phyloP scores from a whole-genome alignment of 768 basidiomycete genomes.

The Panaeolus cyanescens region DNA sequence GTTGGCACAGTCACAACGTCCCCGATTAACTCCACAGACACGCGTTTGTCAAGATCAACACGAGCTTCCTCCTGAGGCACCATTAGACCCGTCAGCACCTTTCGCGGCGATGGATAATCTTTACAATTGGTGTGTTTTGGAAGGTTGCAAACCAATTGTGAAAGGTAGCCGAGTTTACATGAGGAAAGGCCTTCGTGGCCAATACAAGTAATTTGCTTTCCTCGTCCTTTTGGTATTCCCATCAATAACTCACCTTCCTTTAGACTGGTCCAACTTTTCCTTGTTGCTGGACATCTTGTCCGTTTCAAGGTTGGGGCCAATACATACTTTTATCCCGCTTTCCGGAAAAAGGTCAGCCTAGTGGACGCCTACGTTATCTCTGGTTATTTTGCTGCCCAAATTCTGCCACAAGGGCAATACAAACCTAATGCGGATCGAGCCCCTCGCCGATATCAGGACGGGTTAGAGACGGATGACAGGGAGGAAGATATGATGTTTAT shows the following conservation, averaged over 20 bases:
- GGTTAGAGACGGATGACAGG: constrained; percentile 83
- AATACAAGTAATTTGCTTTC: constrained; percentile 68
- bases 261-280: constrained; percentile 72
- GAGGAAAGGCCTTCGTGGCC: constrained; percentile 68
- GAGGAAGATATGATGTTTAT: constrained; percentile 90
- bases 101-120: constrained; percentile 61
- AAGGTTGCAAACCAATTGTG: constrained; percentile 75
- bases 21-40: constrained; percentile 60
- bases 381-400: constrained; percentile 77
- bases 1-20: constrained; percentile 59
- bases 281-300: constrained; percentile 76
- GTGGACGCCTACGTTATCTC: constrained; percentile 83
- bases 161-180: constrained; percentile 75
- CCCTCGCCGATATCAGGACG: constrained; percentile 85
- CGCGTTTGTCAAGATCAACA: constrained; percentile 41
- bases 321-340: constrained; percentile 57
- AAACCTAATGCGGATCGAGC: constrained; percentile 48
- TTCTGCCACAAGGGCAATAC: constrained; percentile 66
- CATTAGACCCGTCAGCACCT: constrained; percentile 52
- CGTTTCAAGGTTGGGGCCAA: constrained; percentile 66
- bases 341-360: constrained; percentile 58
- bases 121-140: constrained; percentile 88
- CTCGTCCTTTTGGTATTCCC: not conserved
- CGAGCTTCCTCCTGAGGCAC: constrained; percentile 50
- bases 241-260: constrained; percentile 5